Percentiles rank a stretch among this genome's conserved stretches.
Conservation (phyloP, 345 rosid species). For the Triadica sebifera region DNA sequence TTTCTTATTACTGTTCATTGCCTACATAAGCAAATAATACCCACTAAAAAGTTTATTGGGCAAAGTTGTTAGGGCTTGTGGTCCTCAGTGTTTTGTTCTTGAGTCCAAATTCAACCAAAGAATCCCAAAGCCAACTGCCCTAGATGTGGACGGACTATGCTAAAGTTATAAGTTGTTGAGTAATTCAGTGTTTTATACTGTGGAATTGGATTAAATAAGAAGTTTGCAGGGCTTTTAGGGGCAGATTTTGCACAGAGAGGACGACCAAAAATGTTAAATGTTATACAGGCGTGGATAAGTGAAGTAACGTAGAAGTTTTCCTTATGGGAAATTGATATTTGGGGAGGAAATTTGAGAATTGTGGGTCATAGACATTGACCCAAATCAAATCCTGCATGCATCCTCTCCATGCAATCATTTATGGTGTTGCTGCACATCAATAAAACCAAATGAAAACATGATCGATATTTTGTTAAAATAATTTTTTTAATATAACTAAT, state of each 20-base stretch:
- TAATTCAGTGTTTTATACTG: too few relatives aligned
- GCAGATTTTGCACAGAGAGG: background rate
- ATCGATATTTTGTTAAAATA: too few relatives aligned
- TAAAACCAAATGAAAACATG: background rate
- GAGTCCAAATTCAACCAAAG: background rate
- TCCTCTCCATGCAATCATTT: conserved; percentile 7
- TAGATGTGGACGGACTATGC: conserved; percentile 10
- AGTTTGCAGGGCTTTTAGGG: background rate
- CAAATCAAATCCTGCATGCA: background rate
- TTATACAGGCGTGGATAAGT: background rate
- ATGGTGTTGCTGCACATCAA: background rate
- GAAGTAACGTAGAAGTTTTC: background rate
- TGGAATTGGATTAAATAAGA: too few relatives aligned
- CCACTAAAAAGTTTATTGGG: background rate
- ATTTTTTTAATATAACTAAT: too few relatives aligned
- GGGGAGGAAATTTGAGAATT: background rate
- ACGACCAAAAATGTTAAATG: background rate
- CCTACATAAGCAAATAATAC: background rate
- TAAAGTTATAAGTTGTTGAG: background rate
- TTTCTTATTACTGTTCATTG: background rate
- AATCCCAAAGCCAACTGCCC: conserved; percentile 3
- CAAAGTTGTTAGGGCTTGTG: conserved; percentile 5
- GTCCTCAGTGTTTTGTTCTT: background rate
- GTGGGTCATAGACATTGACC: background rate
- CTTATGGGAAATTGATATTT: background rate